Base-by-base conservation (phyloP, 2,329 filamentous ascomycete genomes). In the Diaporthe ilicicola region DNA sequence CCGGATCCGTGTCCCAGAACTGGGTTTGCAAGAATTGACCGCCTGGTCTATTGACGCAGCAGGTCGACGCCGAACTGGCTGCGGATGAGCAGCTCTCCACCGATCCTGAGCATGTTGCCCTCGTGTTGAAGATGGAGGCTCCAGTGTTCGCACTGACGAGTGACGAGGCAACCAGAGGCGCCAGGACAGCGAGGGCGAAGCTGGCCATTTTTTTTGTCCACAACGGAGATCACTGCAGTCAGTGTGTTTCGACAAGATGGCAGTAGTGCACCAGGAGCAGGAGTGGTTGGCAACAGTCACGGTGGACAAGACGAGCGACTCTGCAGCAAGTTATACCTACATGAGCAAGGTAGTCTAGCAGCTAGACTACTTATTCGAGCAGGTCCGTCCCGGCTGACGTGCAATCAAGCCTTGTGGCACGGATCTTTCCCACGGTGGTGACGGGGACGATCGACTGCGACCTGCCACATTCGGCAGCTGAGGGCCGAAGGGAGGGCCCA, bases 1-100 rank as follows among this genome's bases (percentile, higher is more conserved):
- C 71, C 48, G 71, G 71, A 67, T 72, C 64, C 2, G 71, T 72
- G 34, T 72, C 71, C 71, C 71, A 72, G 34, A 72, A 72, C 56
- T 72, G 71, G 24, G 70, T 70, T 39, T 71, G 68, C 12, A 72
- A 68, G 29, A 72, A 32, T 22, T 68, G 71, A 5, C 71, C 71
- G 19, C 71, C 71, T 29, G 71, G 71, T 37, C 42, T 66, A 13
- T 72, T 72, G 24, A 72, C 71, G 15, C 71, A 72, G 27, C 71
- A 72, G 24, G 62, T 67, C 32, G n/a, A 62, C 2, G 71, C 42
- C 19, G 69, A 59, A 22, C 8, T 8, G 29, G 71, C 71, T 32
- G 4, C 62, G 4, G 71, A 37, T 19, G 71, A 72, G 51, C 71
- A 72, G 34, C 71, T 72, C 56, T 72, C 50, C 4, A 72, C 69